Conservation (phyloP, 371 early-diverging fungal species). For the Vairimorpha ceranae region DNA sequence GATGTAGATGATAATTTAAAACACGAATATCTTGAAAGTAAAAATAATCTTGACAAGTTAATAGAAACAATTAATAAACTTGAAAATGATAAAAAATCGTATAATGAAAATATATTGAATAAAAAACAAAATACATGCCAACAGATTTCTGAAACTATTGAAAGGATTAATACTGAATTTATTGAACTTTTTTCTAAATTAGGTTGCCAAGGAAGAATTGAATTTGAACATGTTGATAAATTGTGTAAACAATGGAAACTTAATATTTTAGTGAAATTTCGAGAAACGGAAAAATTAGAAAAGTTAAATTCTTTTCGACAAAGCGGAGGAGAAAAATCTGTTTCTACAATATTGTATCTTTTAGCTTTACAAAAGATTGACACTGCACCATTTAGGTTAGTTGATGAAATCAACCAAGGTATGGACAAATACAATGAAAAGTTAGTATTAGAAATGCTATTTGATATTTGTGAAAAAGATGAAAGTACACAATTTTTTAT, state of each 20-base stretch:
- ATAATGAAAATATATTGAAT: conserved; percentile 6
- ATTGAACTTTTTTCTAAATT: conserved; percentile 36
- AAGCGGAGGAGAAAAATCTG: conserved; percentile 75
- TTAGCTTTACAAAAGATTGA: conserved; percentile 81
- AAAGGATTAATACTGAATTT: conserved; percentile 38
- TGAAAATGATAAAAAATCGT: not conserved
- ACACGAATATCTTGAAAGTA: conserved; percentile 33
- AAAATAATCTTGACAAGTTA: conserved; percentile 24
- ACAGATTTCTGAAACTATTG: conserved; percentile 7
- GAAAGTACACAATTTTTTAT: conserved; percentile 71
- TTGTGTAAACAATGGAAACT: conserved; percentile 86
- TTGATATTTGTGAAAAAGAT: conserved; percentile 47
- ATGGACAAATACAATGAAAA: conserved; percentile 97
- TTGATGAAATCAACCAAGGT: conserved; percentile 98
- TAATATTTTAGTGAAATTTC: conserved; percentile 68
- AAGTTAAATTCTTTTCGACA: conserved; percentile 79
- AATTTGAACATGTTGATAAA: conserved; percentile 64
- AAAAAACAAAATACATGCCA: not conserved
- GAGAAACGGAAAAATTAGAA: conserved; percentile 76
- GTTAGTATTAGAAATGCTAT: conserved; percentile 74
- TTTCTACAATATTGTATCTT: conserved; percentile 83
- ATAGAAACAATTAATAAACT: not conserved
- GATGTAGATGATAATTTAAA: conserved; percentile 26
- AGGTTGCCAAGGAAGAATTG: conserved; percentile 44
- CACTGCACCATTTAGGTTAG: conserved; percentile 85